Conservation (phyloP, 371 early-diverging fungal genomes). For the Lichtheimia ramosa region DNA sequence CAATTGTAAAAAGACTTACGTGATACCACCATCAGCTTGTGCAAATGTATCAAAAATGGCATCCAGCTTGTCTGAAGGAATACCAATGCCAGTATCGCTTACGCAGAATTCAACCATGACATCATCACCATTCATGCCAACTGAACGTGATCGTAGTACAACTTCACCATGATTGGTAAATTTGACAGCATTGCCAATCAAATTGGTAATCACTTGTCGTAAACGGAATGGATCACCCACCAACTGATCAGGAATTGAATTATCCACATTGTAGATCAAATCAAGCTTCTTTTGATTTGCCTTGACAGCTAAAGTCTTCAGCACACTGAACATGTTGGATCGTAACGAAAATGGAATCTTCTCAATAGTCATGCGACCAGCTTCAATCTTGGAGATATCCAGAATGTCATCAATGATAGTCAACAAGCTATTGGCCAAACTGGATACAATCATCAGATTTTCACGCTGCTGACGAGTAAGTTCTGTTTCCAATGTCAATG, state of each 20-base stretch:
- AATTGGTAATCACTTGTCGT: slow-evolving; percentile 79
- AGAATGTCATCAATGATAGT: slow-evolving; percentile 81
- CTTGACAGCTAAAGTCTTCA: slow-evolving; percentile 68
- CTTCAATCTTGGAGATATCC: slow-evolving; percentile 85
- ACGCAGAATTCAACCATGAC: slow-evolving; percentile 66
- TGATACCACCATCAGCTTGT: slow-evolving; percentile 81
- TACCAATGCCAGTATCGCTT: slow-evolving; percentile 87
- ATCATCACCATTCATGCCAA: slow-evolving; percentile 37
- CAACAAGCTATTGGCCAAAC: slow-evolving; percentile 65
- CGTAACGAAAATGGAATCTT: slow-evolving; percentile 69
- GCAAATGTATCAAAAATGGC: slow-evolving; percentile 83
- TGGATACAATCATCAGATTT: slow-evolving; percentile 70
- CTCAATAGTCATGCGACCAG: slow-evolving; percentile 75
- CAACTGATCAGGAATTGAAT: slow-evolving; percentile 65
- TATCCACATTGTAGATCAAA: slow-evolving; percentile 63
- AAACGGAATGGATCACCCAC: slow-evolving; percentile 77
- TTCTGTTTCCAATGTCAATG: slow-evolving; percentile 52
- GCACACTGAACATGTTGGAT: slow-evolving; percentile 59
- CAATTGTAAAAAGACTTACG: slow-evolving; percentile 32
- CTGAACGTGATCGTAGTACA: slow-evolving; percentile 29
- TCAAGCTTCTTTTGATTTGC: slow-evolving; percentile 65
- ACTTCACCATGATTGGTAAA: slow-evolving; percentile 73
- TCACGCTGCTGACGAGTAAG: slow-evolving; percentile 76
- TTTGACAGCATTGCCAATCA: slow-evolving; percentile 88
- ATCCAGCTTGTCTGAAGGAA: slow-evolving; percentile 68